Evolutionary conservation across 345 rosid species (phyloP).

Genomic region (Microcos paniculata): DNA sequence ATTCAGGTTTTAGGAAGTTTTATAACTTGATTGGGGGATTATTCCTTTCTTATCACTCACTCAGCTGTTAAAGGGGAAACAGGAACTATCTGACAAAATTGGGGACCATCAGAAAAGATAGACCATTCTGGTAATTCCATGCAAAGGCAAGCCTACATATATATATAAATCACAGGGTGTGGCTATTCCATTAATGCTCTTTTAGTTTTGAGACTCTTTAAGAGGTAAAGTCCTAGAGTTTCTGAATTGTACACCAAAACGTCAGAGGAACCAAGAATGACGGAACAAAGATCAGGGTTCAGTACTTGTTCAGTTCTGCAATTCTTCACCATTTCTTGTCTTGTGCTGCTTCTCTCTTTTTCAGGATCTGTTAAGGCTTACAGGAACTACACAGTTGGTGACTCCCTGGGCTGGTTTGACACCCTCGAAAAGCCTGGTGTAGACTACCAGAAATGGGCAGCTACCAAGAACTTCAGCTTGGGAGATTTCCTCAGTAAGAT

Average conservation of each 20-base stretch:
- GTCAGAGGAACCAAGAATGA: slow-evolving; percentile 10
- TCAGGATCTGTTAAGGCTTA: slow-evolving; percentile 50
- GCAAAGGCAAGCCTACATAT: slow-evolving; percentile 11
- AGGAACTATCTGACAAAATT: not conserved
- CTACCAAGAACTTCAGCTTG: slow-evolving; percentile 60
- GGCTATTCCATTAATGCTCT: not conserved
- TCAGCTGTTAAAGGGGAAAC: not conserved
- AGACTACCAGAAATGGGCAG: slow-evolving; percentile 87
- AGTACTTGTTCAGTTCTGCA: not conserved
- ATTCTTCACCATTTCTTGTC: slow-evolving; percentile 11
- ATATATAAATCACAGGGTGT: not conserved
- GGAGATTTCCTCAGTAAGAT: slow-evolving; percentile 98
- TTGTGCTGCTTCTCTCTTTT: slow-evolving; percentile 11
- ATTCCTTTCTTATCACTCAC: slow-evolving; percentile 5
- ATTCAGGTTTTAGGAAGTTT: not conserved
- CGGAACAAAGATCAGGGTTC: slow-evolving; percentile 19
- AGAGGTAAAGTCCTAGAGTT: not conserved
- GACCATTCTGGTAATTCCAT: slow-evolving; percentile 18
- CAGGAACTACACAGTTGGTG: slow-evolving; percentile 92
- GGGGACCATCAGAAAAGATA: slow-evolving; percentile 1
- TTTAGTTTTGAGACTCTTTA: not conserved
- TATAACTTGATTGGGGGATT: not conserved
- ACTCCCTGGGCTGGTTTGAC: slow-evolving; percentile 72
- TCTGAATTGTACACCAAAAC: not conserved
- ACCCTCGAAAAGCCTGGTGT: slow-evolving; percentile 46